Evolutionary conservation across 306 rosid species (phyloP), one percentile per base, ranked within the genome.

Genomic region (Myrica gale): DNA sequence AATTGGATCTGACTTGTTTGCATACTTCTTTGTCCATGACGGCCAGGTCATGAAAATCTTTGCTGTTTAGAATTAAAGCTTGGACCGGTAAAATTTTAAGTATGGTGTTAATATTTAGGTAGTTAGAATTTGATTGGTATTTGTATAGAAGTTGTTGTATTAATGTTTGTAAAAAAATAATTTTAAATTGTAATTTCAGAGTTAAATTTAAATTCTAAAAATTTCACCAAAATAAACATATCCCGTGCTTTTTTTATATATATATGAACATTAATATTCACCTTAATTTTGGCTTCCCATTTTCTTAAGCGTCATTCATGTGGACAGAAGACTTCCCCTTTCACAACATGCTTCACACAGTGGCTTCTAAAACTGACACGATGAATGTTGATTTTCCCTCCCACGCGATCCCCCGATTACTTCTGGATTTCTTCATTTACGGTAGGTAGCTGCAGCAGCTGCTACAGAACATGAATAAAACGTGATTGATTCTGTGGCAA

Each of bases 401-500:
- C 0, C 26, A 47, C 43, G 9, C 67, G 42, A 13, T 15, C 19
- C 37, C 15, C 4, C 5, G 17, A 20, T 15, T 43, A 51, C 19
- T 26, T 44, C n/a, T 26, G 19, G 69, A 43, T 73, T 72, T 79
- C 77, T 72, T 53, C 87, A 79, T 39, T 48, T 11, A 26, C 52
- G 53, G 43, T 42, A 43, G 16, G 50, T 19, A 71, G 41, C 48
- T 56, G 10, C 48, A 23, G 26, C 56, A 78, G 73, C 62, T 75
- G 73, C 62, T 75, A 89, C 17, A 65, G 73, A 60, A 86, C 79
- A 53, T 79, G 85, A 54, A 86, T 84, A 57, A 82, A 76, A 56
- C 93, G 91, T 47, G 86, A 74, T 47, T 74, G 86, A 78, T 84
- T 77, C 66, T 77, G 82, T 55, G 55, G 66, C 75, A 80, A 77